Evolutionary conservation across 495 filamentous ascomycete species (phyloP).

Genomic region (Penicillium argentinense): DNA sequence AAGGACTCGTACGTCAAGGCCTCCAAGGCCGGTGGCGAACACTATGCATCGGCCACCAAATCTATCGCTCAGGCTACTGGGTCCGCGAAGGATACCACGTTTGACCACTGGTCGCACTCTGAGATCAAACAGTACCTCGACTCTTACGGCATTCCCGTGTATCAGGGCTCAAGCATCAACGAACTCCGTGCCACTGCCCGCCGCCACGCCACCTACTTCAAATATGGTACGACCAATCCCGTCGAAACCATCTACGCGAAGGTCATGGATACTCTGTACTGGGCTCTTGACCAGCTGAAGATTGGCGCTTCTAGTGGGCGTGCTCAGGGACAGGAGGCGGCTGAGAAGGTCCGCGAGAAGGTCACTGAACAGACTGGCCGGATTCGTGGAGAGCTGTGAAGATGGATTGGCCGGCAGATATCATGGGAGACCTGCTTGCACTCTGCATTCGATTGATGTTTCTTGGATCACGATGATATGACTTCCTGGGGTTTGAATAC

Average conservation of each 20-base stretch:
- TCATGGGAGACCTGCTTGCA: neutral
- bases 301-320: conserved; percentile 64
- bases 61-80: conserved; percentile 69
- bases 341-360: conserved; percentile 43
- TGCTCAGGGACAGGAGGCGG: conserved; percentile 54
- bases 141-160: conserved; percentile 72
- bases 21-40: conserved; percentile 63
- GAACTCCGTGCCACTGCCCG: conserved; percentile 66
- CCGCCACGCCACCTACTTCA: conserved; percentile 72
- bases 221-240: conserved; percentile 70
- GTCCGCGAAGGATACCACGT: conserved; percentile 64
- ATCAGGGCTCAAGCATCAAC: conserved; percentile 67
- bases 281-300: conserved; percentile 60
- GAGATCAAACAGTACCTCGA: conserved; percentile 83
- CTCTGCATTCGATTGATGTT: conserved; percentile 1
- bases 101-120: conserved; percentile 78
- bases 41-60: conserved; percentile 73
- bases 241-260: conserved; percentile 64
- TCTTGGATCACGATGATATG: conserved; percentile 3
- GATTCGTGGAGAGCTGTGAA: conserved; percentile 36
- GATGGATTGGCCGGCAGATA: neutral
- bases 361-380: conserved; percentile 27
- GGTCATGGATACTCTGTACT: conserved; percentile 58
- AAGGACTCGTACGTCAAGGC: conserved; percentile 69
- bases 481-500: neutral